These are phyloP conservation scores for Penicillium soppii DNA, from an alignment of 495 filamentous ascomycete genomes.

Conservation along the genomic window DNA sequence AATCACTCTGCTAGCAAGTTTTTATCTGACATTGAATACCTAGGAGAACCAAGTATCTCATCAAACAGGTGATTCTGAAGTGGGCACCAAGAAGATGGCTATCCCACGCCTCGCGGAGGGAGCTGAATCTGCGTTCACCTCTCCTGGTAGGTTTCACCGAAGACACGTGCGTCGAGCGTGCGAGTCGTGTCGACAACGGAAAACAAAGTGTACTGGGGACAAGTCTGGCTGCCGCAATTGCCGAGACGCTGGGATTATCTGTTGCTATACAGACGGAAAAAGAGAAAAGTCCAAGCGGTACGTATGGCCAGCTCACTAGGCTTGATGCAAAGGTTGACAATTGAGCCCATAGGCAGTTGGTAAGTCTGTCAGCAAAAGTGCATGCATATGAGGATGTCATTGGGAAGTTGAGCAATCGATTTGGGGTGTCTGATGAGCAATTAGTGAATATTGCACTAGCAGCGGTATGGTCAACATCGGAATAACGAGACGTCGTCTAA, in stretches of 20 bases:
- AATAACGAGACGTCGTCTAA: conserved; percentile 12
- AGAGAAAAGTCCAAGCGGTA: conserved; percentile 57
- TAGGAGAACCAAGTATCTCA: conserved; percentile 26
- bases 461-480: conserved; percentile 29
- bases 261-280: conserved; percentile 57
- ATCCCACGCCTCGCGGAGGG: conserved; percentile 45
- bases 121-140: conserved; percentile 34
- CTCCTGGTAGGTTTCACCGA: conserved; percentile 40
- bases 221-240: conserved; percentile 57
- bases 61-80: conserved; percentile 16
- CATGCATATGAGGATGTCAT: conserved; percentile 48
- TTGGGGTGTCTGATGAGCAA: conserved; percentile 40
- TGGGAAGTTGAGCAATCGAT: conserved; percentile 34
- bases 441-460: conserved; percentile 36
- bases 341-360: conserved; percentile 37
- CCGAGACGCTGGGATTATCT: conserved; percentile 46
- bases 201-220: conserved; percentile 60
- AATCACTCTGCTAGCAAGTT: background rate
- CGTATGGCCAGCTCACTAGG: background rate
- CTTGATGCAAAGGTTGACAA: background rate
- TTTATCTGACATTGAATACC: conserved; percentile 3
- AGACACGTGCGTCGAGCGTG: conserved; percentile 48
- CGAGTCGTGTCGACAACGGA: conserved; percentile 49
- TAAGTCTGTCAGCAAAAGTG: conserved; percentile 49
- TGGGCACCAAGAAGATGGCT: conserved; percentile 36